A percentile compares a stretch with the other conserved stretches of the same genome.
These are phyloP conservation scores for Leptodontidium sp. DNA, from an alignment of 2,329 filamentous ascomycete genomes.

Conservation along the genomic window DNA sequence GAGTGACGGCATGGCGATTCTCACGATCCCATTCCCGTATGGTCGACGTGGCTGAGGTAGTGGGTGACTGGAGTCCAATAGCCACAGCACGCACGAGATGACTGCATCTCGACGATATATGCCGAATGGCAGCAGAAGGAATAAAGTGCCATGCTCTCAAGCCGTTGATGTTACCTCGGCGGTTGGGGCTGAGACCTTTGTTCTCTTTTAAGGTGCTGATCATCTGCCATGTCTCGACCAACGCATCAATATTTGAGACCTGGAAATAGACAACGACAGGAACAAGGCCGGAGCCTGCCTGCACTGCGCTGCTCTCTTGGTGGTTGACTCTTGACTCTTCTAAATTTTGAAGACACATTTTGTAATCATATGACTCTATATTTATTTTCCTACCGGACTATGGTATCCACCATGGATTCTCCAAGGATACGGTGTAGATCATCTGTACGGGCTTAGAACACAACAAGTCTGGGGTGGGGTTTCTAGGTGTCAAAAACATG, in stretches of 20 bases:
- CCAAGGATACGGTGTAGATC: too few species aligned
- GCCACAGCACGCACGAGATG: slow-evolving; percentile 1
- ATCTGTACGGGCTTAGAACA: too few species aligned
- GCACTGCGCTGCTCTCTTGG: not conserved
- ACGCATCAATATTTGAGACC: slow-evolving; percentile 13
- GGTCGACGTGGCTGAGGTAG: not conserved
- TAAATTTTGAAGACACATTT: too few species aligned
- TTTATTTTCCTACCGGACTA: too few species aligned
- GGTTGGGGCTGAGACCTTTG: not conserved
- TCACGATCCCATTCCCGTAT: not conserved
- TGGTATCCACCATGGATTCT: too few species aligned
- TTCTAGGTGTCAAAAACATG: too few species aligned
- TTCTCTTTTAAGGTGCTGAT: slow-evolving; percentile 4
- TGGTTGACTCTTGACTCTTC: not conserved
- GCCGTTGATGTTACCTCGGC: slow-evolving; percentile 5
- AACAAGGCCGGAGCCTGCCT: not conserved
- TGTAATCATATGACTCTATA: not conserved
- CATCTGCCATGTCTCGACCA: slow-evolving; percentile 14
- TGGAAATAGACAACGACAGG: not conserved
- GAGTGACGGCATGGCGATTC: not conserved
- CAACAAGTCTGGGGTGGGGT: too few species aligned
- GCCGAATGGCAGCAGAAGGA: not conserved
- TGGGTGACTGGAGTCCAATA: not conserved
- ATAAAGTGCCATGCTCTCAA: not conserved
- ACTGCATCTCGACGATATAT: not conserved